A percentile compares a stretch with the other conserved stretches of the same genome.
Conservation (phyloP, 768 basidiomycete species). For the Saitozyma podzolica region DNA sequence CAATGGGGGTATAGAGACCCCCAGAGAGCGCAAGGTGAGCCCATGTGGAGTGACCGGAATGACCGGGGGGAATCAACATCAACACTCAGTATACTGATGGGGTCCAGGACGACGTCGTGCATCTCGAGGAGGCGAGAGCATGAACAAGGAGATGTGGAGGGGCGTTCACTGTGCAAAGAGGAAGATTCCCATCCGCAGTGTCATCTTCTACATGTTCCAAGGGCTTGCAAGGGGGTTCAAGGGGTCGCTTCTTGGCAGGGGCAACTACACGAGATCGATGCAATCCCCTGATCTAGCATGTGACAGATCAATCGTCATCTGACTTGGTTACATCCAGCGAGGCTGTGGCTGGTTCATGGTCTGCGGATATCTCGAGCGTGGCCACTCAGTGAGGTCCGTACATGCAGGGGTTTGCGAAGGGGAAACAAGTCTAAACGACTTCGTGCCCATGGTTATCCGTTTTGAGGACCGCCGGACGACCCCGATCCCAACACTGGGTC, state of each 20-base stretch:
- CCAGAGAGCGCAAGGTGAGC: no score
- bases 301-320: neutral
- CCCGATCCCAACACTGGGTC: no score
- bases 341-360: neutral
- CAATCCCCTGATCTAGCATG: neutral
- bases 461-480: no score
- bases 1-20: no score
- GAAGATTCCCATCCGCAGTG: neutral
- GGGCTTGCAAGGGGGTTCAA: neutral
- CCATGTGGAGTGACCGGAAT: no score
- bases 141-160: neutral
- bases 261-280: neutral
- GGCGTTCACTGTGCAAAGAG: neutral
- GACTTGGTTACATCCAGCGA: neutral
- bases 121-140: neutral
- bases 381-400: neutral
- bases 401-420: neutral
- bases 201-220: neutral
- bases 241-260: neutral
- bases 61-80: no score
- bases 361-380: neutral
- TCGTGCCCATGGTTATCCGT: neutral
- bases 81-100: neutral
- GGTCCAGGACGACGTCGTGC: neutral
- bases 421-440: neutral